Percentiles rank a stretch among this genome's conserved stretches.
Evolutionary conservation across 176 grass and related monocot genomes (phyloP).

Genomic region (Poa annua): DNA sequence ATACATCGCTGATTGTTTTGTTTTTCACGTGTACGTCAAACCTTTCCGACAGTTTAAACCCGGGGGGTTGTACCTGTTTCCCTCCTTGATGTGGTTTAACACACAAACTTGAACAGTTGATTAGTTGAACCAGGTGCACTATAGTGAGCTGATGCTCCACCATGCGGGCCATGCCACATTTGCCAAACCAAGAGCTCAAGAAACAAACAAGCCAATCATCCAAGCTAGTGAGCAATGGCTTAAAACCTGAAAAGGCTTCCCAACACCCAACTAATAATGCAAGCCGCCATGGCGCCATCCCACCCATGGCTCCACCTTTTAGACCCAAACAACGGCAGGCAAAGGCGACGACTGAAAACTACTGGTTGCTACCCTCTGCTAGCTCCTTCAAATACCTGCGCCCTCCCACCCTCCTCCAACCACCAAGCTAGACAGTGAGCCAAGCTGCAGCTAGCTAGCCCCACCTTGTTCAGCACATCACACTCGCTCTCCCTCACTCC

Average conservation of each 20-base stretch:
- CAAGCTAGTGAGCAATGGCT: neutral
- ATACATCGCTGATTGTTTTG: neutral
- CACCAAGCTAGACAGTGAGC: neutral
- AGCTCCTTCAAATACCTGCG: constrained; percentile 40
- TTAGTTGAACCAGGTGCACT: neutral
- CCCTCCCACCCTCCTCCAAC: constrained; percentile 10
- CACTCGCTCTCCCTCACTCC: neutral
- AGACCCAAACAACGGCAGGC: constrained; percentile 14
- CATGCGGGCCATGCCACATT: no score
- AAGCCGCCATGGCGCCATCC: neutral
- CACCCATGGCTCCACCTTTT: neutral
- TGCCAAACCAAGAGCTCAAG: no score
- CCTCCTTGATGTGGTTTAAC: neutral
- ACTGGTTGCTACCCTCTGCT: neutral
- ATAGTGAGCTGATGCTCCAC: neutral
- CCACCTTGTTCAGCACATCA: neutral
- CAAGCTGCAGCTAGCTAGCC: neutral
- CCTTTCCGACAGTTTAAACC: neutral
- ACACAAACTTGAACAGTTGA: neutral
- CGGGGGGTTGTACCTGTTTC: neutral
- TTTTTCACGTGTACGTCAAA: constrained; percentile 2
- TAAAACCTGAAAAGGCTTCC: neutral
- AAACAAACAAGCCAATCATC: neutral
- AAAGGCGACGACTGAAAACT: neutral
- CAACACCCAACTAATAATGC: neutral